Percentiles rank a stretch among this genome's conserved stretches.
Conservation (phyloP, 2,329 filamentous ascomycete species). For the Diaporthe destruens region DNA sequence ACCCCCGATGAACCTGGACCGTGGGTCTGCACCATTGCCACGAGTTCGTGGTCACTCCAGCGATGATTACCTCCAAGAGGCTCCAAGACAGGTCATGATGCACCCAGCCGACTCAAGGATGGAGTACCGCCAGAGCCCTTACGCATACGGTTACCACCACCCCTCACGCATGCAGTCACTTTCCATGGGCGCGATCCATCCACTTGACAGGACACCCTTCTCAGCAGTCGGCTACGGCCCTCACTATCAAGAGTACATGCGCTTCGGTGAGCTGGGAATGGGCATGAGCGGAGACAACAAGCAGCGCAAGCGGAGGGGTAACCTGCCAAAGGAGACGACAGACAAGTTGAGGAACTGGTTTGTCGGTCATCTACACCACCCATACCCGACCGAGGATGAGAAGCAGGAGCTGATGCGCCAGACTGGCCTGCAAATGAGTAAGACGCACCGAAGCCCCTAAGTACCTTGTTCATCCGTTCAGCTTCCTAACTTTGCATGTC, state of each 20-base stretch:
- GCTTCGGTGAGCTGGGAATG: conserved; percentile 55
- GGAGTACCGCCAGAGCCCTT: conserved; percentile 54
- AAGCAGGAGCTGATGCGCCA: conserved; percentile 83
- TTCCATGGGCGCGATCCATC: conserved; percentile 58
- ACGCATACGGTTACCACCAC: conserved; percentile 58
- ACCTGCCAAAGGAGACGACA: conserved; percentile 90
- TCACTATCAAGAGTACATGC: conserved; percentile 58
- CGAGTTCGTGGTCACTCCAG: conserved; percentile 50
- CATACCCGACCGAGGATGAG: conserved; percentile 89
- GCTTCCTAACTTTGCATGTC: conserved; percentile 29
- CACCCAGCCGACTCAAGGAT: conserved; percentile 47
- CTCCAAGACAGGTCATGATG: conserved; percentile 47
- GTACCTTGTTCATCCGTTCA: conserved; percentile 25
- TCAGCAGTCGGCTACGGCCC: conserved; percentile 56
- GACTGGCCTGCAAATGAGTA: conserved; percentile 84
- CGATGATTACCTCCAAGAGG: conserved; percentile 53
- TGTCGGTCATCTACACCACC: conserved; percentile 79
- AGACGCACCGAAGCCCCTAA: conserved; percentile 48
- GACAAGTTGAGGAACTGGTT: conserved; percentile 87
- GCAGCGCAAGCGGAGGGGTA: conserved; percentile 78
- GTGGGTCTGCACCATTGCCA: conserved; percentile 48
- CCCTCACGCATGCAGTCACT: conserved; percentile 60
- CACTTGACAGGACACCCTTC: conserved; percentile 60
- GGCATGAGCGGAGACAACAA: conserved; percentile 59
- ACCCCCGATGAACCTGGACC: conserved; percentile 53